A percentile compares a stretch with the other conserved stretches of the same genome.
Conservation (phyloP, 2,329 filamentous ascomycete genomes). For the Uncinocarpus reesii region DNA sequence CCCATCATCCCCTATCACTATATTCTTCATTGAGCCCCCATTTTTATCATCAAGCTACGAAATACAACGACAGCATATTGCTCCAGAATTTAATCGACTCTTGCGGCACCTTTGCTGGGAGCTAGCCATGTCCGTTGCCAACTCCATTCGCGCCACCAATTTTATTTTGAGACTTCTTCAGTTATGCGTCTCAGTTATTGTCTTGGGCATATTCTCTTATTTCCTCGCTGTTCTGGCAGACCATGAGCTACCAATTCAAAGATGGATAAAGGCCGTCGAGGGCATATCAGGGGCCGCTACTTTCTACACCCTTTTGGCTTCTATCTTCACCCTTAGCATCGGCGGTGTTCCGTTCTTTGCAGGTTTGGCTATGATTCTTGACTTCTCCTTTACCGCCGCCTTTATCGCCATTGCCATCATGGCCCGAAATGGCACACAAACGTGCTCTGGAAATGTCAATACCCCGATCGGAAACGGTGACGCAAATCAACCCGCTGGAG, state of each 20-base stretch:
- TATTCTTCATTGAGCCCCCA: not conserved
- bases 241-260: slow-evolving; percentile 53
- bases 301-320: slow-evolving; percentile 62
- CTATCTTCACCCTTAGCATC: slow-evolving; percentile 67
- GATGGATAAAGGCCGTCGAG: slow-evolving; percentile 60
- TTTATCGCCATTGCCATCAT: slow-evolving; percentile 75
- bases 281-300: slow-evolving; percentile 66
- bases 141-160: slow-evolving; percentile 58
- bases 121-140: slow-evolving; percentile 48
- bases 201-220: slow-evolving; percentile 73
- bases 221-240: slow-evolving; percentile 65
- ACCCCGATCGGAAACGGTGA: slow-evolving; percentile 61
- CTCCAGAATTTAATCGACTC: not conserved
- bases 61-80: not conserved
- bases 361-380: slow-evolving; percentile 61
- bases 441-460: slow-evolving; percentile 54
- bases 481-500: slow-evolving; percentile 40
- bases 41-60: not conserved
- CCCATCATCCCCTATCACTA: not conserved
- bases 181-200: slow-evolving; percentile 60
- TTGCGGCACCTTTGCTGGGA: not conserved
- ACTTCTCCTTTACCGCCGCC: slow-evolving; percentile 62
- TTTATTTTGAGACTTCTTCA: slow-evolving; percentile 64
- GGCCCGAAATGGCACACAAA: slow-evolving; percentile 57
- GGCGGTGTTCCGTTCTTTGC: slow-evolving; percentile 66